A percentile compares a stretch with the other conserved stretches of the same genome.
These are phyloP conservation scores for Backusella australiensis DNA, from an alignment of 192 early-diverging fungal genomes.

Conservation along the genomic window DNA sequence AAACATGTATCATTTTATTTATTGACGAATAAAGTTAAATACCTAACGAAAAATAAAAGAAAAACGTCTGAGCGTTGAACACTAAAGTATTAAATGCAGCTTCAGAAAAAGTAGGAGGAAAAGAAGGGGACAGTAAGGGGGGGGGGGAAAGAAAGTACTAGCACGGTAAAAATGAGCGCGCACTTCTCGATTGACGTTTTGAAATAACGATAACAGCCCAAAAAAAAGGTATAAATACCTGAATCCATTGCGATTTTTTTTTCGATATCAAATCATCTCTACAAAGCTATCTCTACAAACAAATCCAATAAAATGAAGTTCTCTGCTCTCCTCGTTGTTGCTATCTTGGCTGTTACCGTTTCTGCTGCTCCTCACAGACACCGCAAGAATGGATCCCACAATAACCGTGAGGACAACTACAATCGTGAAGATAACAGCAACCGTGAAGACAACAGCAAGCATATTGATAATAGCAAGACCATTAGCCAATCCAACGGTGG, in stretches of 20 bases:
- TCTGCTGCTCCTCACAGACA: neutral
- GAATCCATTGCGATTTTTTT: neutral
- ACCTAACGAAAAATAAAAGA: neutral
- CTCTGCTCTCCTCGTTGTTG: neutral
- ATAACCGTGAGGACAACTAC: neutral
- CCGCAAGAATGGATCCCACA: neutral
- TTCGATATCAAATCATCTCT: neutral
- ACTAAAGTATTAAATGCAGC: neutral
- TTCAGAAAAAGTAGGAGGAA: neutral
- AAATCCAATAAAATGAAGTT: conserved; percentile 5
- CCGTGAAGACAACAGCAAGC: neutral
- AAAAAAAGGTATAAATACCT: neutral
- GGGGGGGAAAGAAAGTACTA: neutral
- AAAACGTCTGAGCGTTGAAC: neutral
- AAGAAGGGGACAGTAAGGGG: neutral
- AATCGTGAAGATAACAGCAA: neutral
- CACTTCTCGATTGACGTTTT: neutral
- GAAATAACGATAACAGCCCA: neutral
- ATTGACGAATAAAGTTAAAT: neutral
- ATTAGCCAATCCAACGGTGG: neutral
- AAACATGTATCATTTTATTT: neutral
- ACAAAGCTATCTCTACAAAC: neutral
- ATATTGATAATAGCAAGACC: neutral
- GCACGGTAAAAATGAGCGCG: neutral
- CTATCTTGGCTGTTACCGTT: neutral